These are phyloP conservation scores for Neckera pumila DNA, from an alignment of 225 moss, liverwort and hornwort species.

Conservation along the genomic window DNA sequence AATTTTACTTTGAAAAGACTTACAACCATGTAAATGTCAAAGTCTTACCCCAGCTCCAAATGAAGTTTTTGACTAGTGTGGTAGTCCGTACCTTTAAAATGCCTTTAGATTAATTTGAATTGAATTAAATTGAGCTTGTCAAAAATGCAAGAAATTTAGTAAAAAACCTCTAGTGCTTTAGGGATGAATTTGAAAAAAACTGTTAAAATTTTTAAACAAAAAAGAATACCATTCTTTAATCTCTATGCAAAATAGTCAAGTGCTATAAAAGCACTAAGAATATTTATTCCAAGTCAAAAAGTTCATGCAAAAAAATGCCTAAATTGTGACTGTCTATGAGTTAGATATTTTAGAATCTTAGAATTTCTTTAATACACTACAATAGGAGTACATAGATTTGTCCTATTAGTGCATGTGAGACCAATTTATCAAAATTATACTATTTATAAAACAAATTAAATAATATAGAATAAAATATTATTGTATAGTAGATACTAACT, in stretches of 20 bases:
- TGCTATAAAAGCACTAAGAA: not conserved
- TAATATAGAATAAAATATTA: no score
- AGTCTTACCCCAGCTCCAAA: not conserved
- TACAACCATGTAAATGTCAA: not conserved
- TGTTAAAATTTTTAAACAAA: accelerated
- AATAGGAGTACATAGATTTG: accelerated
- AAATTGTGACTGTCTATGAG: no score
- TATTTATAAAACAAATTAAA: no score
- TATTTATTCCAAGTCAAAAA: not conserved
- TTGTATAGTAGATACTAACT: not conserved
- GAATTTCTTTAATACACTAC: accelerated
- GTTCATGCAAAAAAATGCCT: not conserved
- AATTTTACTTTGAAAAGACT: no score
- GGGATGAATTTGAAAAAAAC: not conserved
- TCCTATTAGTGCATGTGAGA: not conserved
- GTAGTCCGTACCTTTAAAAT: accelerated
- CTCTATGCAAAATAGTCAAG: not conserved
- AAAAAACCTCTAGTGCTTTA: not conserved
- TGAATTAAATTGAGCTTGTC: not conserved
- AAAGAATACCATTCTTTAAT: not conserved
- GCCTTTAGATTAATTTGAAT: not conserved
- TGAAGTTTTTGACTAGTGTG: not conserved
- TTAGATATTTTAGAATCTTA: no score
- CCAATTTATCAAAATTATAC: not conserved
- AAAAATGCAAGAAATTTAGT: not conserved